Evolutionary conservation across 352 stramenopile species (phyloP), one percentile per base, ranked within the genome.

Genomic region (Globisporangium carolinianum): DNA sequence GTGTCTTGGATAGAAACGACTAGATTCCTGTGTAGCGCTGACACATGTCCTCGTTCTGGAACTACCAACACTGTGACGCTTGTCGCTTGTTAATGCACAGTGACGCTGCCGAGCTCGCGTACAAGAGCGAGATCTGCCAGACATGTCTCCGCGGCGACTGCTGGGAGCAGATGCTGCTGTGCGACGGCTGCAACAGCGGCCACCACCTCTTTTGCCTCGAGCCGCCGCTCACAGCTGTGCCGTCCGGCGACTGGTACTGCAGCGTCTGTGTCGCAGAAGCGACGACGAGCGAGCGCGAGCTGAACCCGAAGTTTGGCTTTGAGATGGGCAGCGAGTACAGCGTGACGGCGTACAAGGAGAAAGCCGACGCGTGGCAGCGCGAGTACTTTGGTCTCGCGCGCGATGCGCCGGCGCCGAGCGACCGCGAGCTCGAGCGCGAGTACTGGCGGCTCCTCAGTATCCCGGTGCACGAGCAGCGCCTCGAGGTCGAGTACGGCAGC

Each of bases 401-500:
- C 0, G 62, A 86, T 24, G 63, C 61, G 10, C 63, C 86, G 24
- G 87, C 63, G 10, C 24, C 24, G 24, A 32, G 24, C 24, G 81
- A 93, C 55, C 53, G 55, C 4, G 80, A 94, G 12, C 62, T 97
- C 17, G 90, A 97, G 59, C 55, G 55, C 1, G 89, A 97, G 61
- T 97, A 97, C 63, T 97, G 91, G 89, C 68, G 82, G 7, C 65
- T 97, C 18, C 50, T 97, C 12, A 80, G 84, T 18, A 87, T 80
- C n/a, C 81, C 83, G 0, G 60, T 82, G 11, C 79, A 90, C 24
- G 83, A 90, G 15, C 77, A 88, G 39, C 76, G 89, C 5, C 69
- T 96, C 1, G 83, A 95, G 53, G 89, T 97, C 11, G 85, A 96
- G 43, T 98, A 98, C 47, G 91, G 91, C 6, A 97, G 89, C 47